Evolutionary conservation across 495 filamentous ascomycete genomes (phyloP).

Genomic region (Daldinia vernicosa): DNA sequence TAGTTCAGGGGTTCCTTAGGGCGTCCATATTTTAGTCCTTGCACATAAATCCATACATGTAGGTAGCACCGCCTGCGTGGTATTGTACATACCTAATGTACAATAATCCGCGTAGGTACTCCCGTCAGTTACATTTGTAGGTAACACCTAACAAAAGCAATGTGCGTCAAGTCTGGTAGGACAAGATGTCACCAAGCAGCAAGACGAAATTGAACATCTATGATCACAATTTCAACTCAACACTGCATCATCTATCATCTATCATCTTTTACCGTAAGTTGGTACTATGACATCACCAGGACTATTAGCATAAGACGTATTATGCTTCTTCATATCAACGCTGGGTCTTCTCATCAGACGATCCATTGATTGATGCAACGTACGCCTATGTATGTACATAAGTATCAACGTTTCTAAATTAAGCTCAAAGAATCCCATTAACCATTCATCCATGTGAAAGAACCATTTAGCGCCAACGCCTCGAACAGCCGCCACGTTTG

Average conservation of each 20-base stretch:
- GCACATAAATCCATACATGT: not conserved
- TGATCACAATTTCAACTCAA: slow-evolving; percentile 34
- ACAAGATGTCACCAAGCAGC: slow-evolving; percentile 24
- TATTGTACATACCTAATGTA: not conserved
- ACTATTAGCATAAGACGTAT: slow-evolving; percentile 11
- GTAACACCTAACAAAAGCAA: not conserved
- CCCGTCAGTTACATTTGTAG: not conserved
- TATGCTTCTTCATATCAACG: slow-evolving; percentile 12
- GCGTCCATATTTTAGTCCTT: slow-evolving; percentile 5
- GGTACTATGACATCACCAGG: slow-evolving; percentile 25
- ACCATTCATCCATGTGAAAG: slow-evolving; percentile 20
- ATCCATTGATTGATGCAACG: not conserved
- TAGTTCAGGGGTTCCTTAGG: slow-evolving; percentile 33
- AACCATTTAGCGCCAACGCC: slow-evolving; percentile 3
- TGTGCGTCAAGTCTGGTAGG: slow-evolving; percentile 14
- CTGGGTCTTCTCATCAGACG: not conserved
- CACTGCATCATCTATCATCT: slow-evolving; percentile 19
- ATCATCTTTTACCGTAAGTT: slow-evolving; percentile 9
- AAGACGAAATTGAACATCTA: slow-evolving; percentile 36
- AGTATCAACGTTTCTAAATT: slow-evolving; percentile 26
- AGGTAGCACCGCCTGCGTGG: slow-evolving; percentile 2
- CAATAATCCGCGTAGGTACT: not conserved
- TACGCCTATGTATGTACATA: not conserved
- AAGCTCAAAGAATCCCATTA: slow-evolving; percentile 21
- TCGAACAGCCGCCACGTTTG: slow-evolving; percentile 16